phyloP scores from a whole-genome alignment of 768 basidiomycete genomes.

The Suillus brevipes region DNA sequence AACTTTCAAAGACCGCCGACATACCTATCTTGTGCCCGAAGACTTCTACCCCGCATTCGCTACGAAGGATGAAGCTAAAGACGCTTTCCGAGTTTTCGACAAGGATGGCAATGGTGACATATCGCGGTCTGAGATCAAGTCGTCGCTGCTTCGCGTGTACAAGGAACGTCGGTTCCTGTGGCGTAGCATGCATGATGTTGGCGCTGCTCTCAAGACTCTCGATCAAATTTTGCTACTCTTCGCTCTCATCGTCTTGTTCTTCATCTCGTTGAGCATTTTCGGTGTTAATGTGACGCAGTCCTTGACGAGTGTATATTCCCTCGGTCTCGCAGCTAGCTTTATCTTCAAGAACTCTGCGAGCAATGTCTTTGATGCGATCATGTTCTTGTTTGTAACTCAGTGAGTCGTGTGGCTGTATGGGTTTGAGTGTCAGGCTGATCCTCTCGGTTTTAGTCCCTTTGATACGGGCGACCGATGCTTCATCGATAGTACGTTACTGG shows the following conservation, averaged over 20 bases:
- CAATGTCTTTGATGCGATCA: conserved; percentile 74
- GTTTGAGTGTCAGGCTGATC: conserved; percentile 10
- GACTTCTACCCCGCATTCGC: conserved; percentile 74
- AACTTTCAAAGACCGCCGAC: conserved; percentile 54
- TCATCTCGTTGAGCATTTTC: conserved; percentile 73
- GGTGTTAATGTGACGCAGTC: conserved; percentile 64
- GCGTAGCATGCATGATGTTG: conserved; percentile 75
- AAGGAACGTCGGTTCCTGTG: conserved; percentile 77
- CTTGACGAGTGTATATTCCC: conserved; percentile 70
- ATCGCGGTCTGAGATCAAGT: conserved; percentile 73
- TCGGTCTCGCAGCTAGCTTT: conserved; percentile 75
- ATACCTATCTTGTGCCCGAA: conserved; percentile 60
- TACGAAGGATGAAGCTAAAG: conserved; percentile 53
- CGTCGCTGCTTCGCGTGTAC: conserved; percentile 66
- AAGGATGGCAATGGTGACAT: conserved; percentile 77
- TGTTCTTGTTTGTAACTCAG: conserved; percentile 85
- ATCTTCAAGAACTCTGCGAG: conserved; percentile 77
- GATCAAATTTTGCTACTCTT: conserved; percentile 64
- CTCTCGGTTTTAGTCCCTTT: conserved; percentile 51
- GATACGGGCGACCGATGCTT: conserved; percentile 84
- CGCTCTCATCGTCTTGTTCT: conserved; percentile 64
- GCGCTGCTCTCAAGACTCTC: conserved; percentile 63
- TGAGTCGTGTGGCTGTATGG: conserved; percentile 37
- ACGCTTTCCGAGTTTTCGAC: conserved; percentile 76
- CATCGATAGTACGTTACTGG: conserved; percentile 50